phyloP scores from a whole-genome alignment of 768 basidiomycete species.

The Infundibulicybe gibba region DNA sequence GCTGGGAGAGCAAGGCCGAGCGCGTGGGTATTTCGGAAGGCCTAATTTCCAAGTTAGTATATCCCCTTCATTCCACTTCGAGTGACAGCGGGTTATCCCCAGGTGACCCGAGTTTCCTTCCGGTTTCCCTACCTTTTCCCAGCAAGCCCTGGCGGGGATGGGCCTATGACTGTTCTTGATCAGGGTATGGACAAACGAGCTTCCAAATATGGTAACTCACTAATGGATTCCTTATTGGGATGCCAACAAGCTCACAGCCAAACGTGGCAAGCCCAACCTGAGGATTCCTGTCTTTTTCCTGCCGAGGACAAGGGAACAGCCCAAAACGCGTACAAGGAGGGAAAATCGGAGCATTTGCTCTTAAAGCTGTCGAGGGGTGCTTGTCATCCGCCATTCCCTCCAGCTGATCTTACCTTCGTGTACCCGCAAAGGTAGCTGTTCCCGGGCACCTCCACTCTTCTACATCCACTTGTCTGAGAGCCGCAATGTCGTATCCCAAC shows the following conservation, averaged over 20 bases:
- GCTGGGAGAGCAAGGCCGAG: too few relatives aligned
- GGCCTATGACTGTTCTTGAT: not conserved
- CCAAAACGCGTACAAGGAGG: not conserved
- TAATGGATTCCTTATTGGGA: not conserved
- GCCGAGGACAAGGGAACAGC: not conserved
- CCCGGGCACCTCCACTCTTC: not conserved
- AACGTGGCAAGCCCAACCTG: not conserved
- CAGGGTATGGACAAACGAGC: slow-evolving; percentile 2
- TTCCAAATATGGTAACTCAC: not conserved
- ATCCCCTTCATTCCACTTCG: too few relatives aligned
- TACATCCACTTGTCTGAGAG: not conserved
- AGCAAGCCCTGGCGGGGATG: not conserved
- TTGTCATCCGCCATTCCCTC: not conserved
- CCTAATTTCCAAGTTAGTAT: too few relatives aligned
- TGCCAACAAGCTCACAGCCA: not conserved
- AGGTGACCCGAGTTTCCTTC: too few relatives aligned
- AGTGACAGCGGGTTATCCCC: too few relatives aligned
- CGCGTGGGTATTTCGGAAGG: too few relatives aligned
- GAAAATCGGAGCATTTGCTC: not conserved
- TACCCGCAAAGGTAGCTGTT: not conserved
- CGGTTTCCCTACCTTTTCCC: not conserved
- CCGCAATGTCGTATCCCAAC: slow-evolving; percentile 5
- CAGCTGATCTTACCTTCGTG: slow-evolving; percentile 1
- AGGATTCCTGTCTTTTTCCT: not conserved
- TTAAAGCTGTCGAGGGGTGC: not conserved